A percentile compares a stretch with the other conserved stretches of the same genome.
Evolutionary conservation across 441 rosid species (phyloP).

Genomic region (Cnidoscolus chayamansa): DNA sequence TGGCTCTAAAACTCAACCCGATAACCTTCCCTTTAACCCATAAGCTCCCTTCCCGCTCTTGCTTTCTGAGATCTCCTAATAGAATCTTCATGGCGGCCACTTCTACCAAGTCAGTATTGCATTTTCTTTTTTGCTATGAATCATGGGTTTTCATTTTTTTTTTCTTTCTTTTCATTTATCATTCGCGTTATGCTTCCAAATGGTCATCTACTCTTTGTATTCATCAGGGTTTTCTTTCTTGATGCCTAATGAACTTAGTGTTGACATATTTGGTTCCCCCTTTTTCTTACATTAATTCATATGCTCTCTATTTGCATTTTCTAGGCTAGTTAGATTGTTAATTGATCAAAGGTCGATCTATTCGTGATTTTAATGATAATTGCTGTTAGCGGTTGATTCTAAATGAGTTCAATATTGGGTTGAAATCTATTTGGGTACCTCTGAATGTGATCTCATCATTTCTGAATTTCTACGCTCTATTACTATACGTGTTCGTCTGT

Average conservation of each 20-base stretch:
- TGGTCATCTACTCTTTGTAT: background rate
- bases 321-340: background rate
- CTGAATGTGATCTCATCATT: constrained; percentile 4
- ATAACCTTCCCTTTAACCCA: constrained; percentile 1
- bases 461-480: background rate
- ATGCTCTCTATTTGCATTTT: too few relatives aligned
- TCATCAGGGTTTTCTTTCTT: background rate
- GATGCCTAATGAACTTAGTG: too few relatives aligned
- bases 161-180: background rate
- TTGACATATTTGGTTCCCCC: too few relatives aligned
- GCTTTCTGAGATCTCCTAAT: background rate
- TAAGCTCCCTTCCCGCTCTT: background rate
- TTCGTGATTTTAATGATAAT: background rate
- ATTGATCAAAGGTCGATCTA: background rate
- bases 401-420: background rate
- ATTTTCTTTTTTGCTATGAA: background rate
- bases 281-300: too few relatives aligned
- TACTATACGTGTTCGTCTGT: background rate
- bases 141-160: background rate
- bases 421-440: background rate
- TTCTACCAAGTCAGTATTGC: background rate
- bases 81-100: constrained; percentile 3
- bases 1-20: constrained; percentile 11
- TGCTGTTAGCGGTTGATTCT: background rate
- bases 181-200: background rate